Percentiles rank a stretch among this genome's conserved stretches.
phyloP scores from a whole-genome alignment of 495 filamentous ascomycete genomes.

The Pyrenula aspistea region DNA sequence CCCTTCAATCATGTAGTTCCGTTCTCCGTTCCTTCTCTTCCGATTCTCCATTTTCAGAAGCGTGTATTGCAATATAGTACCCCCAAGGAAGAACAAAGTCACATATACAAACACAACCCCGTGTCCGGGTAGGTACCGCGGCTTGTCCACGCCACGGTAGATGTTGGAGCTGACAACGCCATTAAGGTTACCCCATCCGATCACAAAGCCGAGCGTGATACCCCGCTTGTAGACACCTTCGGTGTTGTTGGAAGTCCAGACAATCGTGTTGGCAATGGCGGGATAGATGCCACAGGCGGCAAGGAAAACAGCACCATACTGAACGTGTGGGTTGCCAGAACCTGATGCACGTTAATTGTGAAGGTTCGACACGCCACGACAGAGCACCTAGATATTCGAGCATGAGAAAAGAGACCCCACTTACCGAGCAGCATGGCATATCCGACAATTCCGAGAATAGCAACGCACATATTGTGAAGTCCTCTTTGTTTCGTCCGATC shows the following conservation, averaged over 20 bases:
- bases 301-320: constrained; percentile 78
- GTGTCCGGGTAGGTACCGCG: constrained; percentile 45
- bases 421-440: constrained; percentile 63
- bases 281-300: constrained; percentile 88
- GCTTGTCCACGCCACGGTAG: constrained; percentile 42
- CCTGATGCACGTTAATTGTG: constrained; percentile 6
- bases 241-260: constrained; percentile 80
- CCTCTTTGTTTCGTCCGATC: constrained; percentile 71
- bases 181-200: constrained; percentile 90
- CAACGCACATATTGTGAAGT: constrained; percentile 65
- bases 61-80: constrained; percentile 50
- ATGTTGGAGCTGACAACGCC: constrained; percentile 72
- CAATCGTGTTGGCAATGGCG: constrained; percentile 81
- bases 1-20: constrained; percentile 50
- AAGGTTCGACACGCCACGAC: neutral
- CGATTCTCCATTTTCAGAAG: constrained; percentile 34
- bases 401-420: no score
- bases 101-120: constrained; percentile 49
- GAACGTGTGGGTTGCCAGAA: constrained; percentile 43
- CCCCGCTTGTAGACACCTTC: constrained; percentile 92
- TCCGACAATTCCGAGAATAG: constrained; percentile 61
- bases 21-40: constrained; percentile 42
- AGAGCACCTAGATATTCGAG: neutral
- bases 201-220: constrained; percentile 73
- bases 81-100: constrained; percentile 44